These are phyloP conservation scores for Alternaria ethzedia DNA, from an alignment of 2,329 filamentous ascomycete species.

Conservation along the genomic window DNA sequence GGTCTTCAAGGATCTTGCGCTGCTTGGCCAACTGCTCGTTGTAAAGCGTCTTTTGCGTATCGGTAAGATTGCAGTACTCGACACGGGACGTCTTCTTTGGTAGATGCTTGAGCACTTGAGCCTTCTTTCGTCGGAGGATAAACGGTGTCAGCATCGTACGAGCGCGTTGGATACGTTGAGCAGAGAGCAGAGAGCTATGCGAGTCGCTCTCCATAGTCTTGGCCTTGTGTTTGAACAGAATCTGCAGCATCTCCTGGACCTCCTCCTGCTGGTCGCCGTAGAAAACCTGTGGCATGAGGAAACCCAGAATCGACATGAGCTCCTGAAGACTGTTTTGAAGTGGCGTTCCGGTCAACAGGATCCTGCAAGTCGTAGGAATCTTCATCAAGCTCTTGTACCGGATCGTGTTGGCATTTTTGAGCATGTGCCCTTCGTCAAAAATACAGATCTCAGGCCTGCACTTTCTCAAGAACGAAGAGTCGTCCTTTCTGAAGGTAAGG, in stretches of 20 bases:
- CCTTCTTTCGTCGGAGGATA: slow-evolving; percentile 90
- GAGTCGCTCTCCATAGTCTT: slow-evolving; percentile 74
- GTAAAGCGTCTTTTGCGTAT: slow-evolving; percentile 76
- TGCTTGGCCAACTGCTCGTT: slow-evolving; percentile 69
- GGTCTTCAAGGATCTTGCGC: slow-evolving; percentile 65
- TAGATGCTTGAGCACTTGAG: slow-evolving; percentile 83
- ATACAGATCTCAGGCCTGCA: slow-evolving; percentile 68
- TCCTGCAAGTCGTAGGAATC: slow-evolving; percentile 80
- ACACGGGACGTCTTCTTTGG: slow-evolving; percentile 80
- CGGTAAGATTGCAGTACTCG: slow-evolving; percentile 80
- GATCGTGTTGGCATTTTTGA: slow-evolving; percentile 87
- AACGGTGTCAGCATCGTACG: slow-evolving; percentile 94
- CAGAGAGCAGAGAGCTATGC: slow-evolving; percentile 82
- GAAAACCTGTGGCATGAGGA: slow-evolving; percentile 89
- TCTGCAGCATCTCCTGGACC: slow-evolving; percentile 75
- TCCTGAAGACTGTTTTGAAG: slow-evolving; percentile 95
- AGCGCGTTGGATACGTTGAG: slow-evolving; percentile 83
- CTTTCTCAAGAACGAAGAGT: slow-evolving; percentile 68
- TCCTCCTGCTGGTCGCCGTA: slow-evolving; percentile 68
- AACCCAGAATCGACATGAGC: slow-evolving; percentile 87
- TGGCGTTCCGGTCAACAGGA: slow-evolving; percentile 89
- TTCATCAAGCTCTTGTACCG: slow-evolving; percentile 79
- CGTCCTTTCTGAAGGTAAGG: slow-evolving; percentile 64
- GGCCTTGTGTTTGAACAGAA: slow-evolving; percentile 90
- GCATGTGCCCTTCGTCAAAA: slow-evolving; percentile 91